Evolutionary conservation across 495 filamentous ascomycete species (phyloP).

Genomic region (Schizothecium vesticola): DNA sequence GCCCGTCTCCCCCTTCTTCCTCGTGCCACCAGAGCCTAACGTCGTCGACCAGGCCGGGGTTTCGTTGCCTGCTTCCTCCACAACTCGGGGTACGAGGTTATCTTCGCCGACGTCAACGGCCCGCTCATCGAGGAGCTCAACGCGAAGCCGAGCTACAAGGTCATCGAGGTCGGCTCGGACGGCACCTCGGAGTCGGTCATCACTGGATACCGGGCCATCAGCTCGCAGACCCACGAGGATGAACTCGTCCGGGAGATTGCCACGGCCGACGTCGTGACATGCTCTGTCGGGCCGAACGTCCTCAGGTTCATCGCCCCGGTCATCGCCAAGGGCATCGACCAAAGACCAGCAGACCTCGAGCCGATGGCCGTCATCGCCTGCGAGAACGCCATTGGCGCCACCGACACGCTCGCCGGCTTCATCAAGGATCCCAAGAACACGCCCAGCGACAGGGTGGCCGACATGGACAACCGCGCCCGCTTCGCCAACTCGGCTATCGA

Average conservation of each 20-base stretch:
- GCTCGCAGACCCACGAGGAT: constrained; percentile 74
- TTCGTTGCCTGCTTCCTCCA: constrained; percentile 68
- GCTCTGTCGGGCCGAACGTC: constrained; percentile 92
- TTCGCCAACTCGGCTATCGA: constrained; percentile 98
- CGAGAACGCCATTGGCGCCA: constrained; percentile 93
- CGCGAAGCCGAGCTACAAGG: constrained; percentile 67
- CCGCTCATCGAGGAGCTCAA: constrained; percentile 71
- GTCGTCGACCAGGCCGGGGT: constrained; percentile 38
- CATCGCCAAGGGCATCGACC: constrained; percentile 84
- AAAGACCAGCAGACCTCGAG: constrained; percentile 56
- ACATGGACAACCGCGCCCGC: constrained; percentile 60
- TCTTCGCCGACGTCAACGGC: constrained; percentile 92
- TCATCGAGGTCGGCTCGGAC: constrained; percentile 86
- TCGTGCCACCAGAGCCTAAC: constrained; percentile 4
- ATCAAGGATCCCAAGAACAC: constrained; percentile 71
- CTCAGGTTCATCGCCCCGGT: constrained; percentile 92
- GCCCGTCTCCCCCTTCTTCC: neutral
- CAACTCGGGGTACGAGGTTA: constrained; percentile 80
- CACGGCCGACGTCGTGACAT: constrained; percentile 84
- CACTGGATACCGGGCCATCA: constrained; percentile 92
- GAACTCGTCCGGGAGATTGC: constrained; percentile 80
- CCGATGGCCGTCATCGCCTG: constrained; percentile 92
- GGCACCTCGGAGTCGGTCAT: constrained; percentile 77
- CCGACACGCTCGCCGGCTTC: constrained; percentile 71
- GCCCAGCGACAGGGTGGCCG: constrained; percentile 49